Evolutionary conservation across 192 early-diverging fungal genomes (phyloP), one percentile per base, ranked within the genome.

Genomic region (Anaeromyces robustus): DNA sequence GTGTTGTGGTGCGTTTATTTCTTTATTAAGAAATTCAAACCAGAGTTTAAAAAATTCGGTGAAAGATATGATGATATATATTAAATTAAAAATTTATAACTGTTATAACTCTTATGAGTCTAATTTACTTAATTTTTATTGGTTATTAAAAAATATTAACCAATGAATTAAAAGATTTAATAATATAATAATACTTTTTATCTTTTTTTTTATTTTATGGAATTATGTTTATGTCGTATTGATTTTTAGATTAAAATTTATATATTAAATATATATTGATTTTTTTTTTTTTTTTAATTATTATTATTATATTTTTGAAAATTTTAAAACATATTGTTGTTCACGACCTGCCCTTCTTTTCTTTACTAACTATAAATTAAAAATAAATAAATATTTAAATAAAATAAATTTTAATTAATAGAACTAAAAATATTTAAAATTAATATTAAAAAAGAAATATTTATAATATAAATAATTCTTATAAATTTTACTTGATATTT

Each of bases 401-500:
- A 14, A 39, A 14, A 34, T 34, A 34, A 34, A 34, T 7, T 7
- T 34, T 34, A 34, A 34, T 34, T 34, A 41, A 34, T 34, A 34
- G 32, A 7, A 34, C 3, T 34, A 7, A 34, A 7, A 7, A 34
- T 34, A 7, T 34, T 34, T 7, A 34, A 7, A 34, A 34, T 34
- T 7, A 34, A 7, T 34, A 7, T 34, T 12, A 34, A 34, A 34
- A 7, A 34, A 34, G 3, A 34, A 34, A 34, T 7, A 7, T 34
- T 34, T 7, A 7, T 34, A 34, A 7, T 7, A 12, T 34, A 34
- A 16, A 41, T 41, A 16, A 41, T 41, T 1, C 13, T 12, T 16
- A 16, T 16, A 12, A 12, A 16, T 22, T 52, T 52, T 52, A 81
- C 84, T 83, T 85, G 81, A 14, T 30, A 29, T 30, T 28, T 37